Base-by-base conservation (phyloP, 306 rosid genomes). In the Trifolium repens region DNA sequence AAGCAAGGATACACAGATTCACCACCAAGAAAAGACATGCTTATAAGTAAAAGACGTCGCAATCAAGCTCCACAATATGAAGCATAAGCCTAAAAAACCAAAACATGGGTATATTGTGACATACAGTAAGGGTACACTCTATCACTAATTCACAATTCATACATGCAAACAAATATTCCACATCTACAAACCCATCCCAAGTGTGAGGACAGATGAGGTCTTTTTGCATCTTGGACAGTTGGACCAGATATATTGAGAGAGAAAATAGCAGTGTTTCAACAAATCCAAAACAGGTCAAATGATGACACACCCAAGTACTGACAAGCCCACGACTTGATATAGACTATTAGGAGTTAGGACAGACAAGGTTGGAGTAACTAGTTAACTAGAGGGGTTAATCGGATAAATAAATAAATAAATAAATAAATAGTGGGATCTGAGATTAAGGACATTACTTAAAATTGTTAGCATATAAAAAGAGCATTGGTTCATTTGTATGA, bases 81-180 rank as follows among this genome's bases (percentile, higher is more conserved):
- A 37, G 65, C 44, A 78, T 70, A 37, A 78, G 49, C 50, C 27
- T 9, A 5, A 47, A 62, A 61, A 50, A 46, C 9, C 34, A 10
- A 26, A 71, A 42, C 12, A 26, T 4, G 2, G 57, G 24, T 14
- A 19, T 27, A 55, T 26, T n/a, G 22, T 16, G 59, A 55, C 50
- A 14, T 9, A 13, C 11, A 34, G 24, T 55, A 61, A 24, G 66
- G 46, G 12, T 35, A 14, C 9, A 14, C 4, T 14, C 24, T 5
- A 54, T 46, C 7, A 66, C 52, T 46, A 9, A 67, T 43, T 67
- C 65, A 57, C 47, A 35, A 39, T 59, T 60, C 10, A 34, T 58
- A n/a, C 42, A 69, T 4, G 13, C 69, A 70, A 70, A 60, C 55
- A 70, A 59, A 37, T n/a, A 78, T 54, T 60, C 71, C 46, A 47